Evolutionary conservation across 129 eudicot genomes (phyloP), one percentile per base, ranked within the genome.

Genomic region (Lonicera japonica): DNA sequence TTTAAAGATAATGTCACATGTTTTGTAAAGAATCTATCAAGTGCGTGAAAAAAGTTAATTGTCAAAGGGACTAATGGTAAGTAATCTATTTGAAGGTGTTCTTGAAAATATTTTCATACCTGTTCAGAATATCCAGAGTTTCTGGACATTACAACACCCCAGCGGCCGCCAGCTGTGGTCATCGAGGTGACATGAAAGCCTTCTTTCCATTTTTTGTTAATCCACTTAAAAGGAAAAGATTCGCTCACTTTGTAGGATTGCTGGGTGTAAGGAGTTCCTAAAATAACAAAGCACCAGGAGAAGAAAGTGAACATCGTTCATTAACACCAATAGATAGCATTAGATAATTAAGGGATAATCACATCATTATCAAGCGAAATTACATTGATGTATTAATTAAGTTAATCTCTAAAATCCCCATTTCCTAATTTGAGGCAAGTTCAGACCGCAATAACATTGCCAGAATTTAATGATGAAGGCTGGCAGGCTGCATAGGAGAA

Each of bases 61-160:
- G 2, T n/a, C n/a, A n/a, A n/a, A n/a, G n/a, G n/a, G n/a, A n/a
- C n/a, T n/a, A n/a, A n/a, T 6, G 36, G 36, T 29, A 29, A 1
- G 36, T 6, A 29, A 1, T 29, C 2, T 29, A 29, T 1, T 2
- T 29, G 36, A 29, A 29, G 36, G 6, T 29, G 36, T 29, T 29
- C 6, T 29, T 29, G 36, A 29, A 29, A 29, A 29, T 29, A 47
- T 34, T 18, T 45, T 1, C 8, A 16, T 80, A 92, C 99, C 91
- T 92, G 99, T 15, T 88, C 96, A 58, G 95, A 77, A 60, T 64
- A 92, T 60, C 99, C 99, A 11, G 99, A 80, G 22, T 88, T 88
- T 67, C 96, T 76, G 21, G 99, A 92, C 99, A 92, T 92, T 21
- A 88, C 99, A 17, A 92, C 99, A 64, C 99, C 99, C 99, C 99